Evolutionary conservation across 495 filamentous ascomycete genomes (phyloP), one percentile per base, ranked within the genome.

Genomic region (Hypoxylon lienhwacheense): DNA sequence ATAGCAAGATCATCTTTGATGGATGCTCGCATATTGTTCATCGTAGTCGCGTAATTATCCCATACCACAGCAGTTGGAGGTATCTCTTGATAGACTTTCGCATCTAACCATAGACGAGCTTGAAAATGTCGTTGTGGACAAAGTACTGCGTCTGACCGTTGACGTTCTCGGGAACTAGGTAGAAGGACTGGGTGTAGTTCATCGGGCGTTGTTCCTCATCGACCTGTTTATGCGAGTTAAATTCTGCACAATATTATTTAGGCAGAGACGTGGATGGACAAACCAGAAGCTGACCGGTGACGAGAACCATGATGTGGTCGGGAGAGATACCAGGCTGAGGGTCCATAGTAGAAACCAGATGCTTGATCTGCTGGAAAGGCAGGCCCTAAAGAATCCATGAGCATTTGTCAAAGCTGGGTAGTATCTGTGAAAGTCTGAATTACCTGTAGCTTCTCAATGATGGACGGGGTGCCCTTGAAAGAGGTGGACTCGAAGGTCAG

Each of bases 111-210:
- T 88, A 91, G 55, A 91, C 78, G 49, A 97, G 78, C 60, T 85
- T 85, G 82, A 96, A 97, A 72, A 96, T 73, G 67, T 97, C 91
- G 77, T 96, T 96, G 74, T 84, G 84, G 64, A 97, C 85, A 67
- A 81, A 95, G 77, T 84, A 96, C 71, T 77, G 82, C 33, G 42
- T 32, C 41, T 44, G 32, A 3, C 50, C 50, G 46, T 83, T 86
- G 19, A 59, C 7, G n/a, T 71, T 73, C 20, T 91, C 86, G 26
- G 84, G 85, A 53, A 80, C 67, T 35, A 97, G 82, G 61, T 91
- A 87, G 79, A 96, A 97, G 21, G 75, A 70, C 76, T 97, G 91
- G 24, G 84, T 83, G 73, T 87, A 97, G 77, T 78, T 86, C 81
- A 95, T 89, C 31, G 90, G 88, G 53, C 79, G 77, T 56, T 85